A percentile compares a stretch with the other conserved stretches of the same genome.
Evolutionary conservation across 192 early-diverging fungal genomes (phyloP).

Genomic region (Coemansia sp.): DNA sequence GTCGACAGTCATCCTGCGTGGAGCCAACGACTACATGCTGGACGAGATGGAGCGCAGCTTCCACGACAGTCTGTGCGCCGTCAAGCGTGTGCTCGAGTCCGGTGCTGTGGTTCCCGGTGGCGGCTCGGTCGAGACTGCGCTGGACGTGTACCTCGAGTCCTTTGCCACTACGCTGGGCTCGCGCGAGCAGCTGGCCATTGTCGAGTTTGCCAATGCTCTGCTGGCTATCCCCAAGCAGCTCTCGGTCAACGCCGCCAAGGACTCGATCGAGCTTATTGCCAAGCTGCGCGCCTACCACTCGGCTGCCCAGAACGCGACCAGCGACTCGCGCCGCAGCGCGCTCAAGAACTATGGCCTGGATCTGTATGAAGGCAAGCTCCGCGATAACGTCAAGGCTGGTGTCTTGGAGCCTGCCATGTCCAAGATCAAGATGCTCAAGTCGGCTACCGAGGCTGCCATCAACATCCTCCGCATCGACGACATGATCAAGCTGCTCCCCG

Average conservation of each 20-base stretch:
- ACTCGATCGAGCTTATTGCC: conserved; percentile 96
- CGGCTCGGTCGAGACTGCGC: conserved; percentile 93
- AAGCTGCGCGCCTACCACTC: conserved; percentile 97
- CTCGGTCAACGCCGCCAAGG: conserved; percentile 98
- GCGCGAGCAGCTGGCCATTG: conserved; percentile 98
- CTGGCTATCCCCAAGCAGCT: conserved; percentile 97
- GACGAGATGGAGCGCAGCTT: conserved; percentile 99
- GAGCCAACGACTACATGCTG: conserved; percentile 99
- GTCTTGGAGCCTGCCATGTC: conserved; percentile 98
- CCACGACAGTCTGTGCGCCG: conserved; percentile 94
- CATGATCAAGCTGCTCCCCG: conserved; percentile 73
- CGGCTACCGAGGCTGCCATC: conserved; percentile 98
- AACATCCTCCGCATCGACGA: conserved; percentile 97
- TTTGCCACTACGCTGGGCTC: conserved; percentile 97
- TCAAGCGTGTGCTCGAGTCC: conserved; percentile 96
- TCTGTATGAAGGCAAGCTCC: conserved; percentile 87
- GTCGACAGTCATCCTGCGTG: conserved; percentile 94
- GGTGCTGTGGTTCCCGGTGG: conserved; percentile 97
- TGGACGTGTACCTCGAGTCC: conserved; percentile 97
- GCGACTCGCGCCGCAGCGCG: conserved; percentile 70
- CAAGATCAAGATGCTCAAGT: conserved; percentile 97
- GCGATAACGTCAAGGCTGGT: conserved; percentile 93
- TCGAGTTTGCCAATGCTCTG: conserved; percentile 94
- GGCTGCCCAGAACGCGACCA: conserved; percentile 74
- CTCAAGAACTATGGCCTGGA: conserved; percentile 95